These are phyloP conservation scores for Phaeotremella skinneri DNA, from an alignment of 768 basidiomycete genomes.

Conservation along the genomic window DNA sequence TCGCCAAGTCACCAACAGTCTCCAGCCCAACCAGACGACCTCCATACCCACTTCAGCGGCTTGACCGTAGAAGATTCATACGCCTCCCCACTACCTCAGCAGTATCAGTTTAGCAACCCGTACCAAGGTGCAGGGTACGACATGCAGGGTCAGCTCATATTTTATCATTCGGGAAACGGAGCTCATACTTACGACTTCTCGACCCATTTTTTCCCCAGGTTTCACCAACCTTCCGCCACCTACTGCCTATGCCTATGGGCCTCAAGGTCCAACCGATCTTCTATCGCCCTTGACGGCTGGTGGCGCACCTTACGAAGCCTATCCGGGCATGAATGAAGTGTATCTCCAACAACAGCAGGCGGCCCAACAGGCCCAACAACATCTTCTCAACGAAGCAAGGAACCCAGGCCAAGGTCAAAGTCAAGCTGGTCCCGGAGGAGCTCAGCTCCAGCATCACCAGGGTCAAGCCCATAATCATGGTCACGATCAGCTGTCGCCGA, in stretches of 20 bases:
- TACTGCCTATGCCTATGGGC: not conserved
- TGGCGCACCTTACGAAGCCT: not conserved
- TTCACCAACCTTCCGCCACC: not conserved
- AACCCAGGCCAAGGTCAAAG: not conserved
- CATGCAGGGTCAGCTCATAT: not conserved
- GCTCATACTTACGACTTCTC: not conserved
- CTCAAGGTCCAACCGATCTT: not conserved
- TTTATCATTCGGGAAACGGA: not conserved
- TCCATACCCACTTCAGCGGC: not conserved
- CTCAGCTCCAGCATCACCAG: constrained; percentile 2
- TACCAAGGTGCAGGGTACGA: not conserved
- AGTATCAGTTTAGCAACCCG: not conserved
- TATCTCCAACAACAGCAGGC: not conserved
- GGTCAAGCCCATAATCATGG: not conserved
- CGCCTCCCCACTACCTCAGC: not conserved
- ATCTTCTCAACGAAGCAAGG: not conserved
- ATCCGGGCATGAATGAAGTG: constrained; percentile 1
- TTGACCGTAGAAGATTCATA: not conserved
- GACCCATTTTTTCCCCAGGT: not conserved
- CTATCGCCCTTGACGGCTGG: not conserved
- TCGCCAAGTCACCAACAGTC: not conserved
- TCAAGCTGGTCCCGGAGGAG: constrained; percentile 2
- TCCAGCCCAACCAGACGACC: not conserved
- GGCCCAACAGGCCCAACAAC: not conserved
- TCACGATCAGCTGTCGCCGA: not conserved